These are phyloP conservation scores for Ceratocystis alfenasii DNA, from an alignment of 2,329 filamentous ascomycete species.

Conservation along the genomic window DNA sequence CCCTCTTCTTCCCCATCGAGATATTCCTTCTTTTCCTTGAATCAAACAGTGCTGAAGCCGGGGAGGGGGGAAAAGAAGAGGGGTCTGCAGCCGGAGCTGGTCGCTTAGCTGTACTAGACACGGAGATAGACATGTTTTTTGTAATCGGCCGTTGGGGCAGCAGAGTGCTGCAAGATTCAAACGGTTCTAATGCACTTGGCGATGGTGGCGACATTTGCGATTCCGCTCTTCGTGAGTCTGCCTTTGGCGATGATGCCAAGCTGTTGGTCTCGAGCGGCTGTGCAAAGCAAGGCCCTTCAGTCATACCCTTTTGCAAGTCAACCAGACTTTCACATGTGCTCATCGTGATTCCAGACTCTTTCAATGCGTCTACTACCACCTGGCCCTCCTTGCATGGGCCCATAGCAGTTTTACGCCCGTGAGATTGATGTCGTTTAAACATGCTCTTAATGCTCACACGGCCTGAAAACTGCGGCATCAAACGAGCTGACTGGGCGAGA, in stretches of 20 bases:
- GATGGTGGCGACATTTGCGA: background rate
- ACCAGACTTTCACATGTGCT: too few species aligned
- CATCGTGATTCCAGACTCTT: too few species aligned
- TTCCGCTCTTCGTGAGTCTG: too few species aligned
- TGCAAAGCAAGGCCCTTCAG: too few species aligned
- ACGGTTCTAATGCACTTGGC: background rate
- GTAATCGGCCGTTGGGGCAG: background rate
- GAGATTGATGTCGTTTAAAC: conserved; percentile 43
- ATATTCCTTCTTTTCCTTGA: conserved; percentile 14
- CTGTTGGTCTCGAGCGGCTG: background rate
- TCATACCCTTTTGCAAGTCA: too few species aligned
- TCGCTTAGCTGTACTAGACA: background rate
- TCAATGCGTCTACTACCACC: too few species aligned
- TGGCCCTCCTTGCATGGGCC: too few species aligned
- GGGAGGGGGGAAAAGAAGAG: background rate
- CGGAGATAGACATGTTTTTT: background rate
- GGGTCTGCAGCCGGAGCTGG: conserved; percentile 4
- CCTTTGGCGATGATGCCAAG: background rate
- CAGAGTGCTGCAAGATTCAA: too few species aligned
- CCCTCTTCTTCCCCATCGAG: conserved; percentile 25
- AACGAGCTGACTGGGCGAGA: conserved; percentile 63
- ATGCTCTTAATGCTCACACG: conserved; percentile 83
- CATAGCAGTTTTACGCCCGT: too few species aligned
- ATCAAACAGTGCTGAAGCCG: conserved; percentile 30
- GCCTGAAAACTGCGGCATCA: conserved; percentile 79